A percentile compares a stretch with the other conserved stretches of the same genome.
These are phyloP conservation scores for Golubevia pallescens DNA, from an alignment of 1,284 basidiomycete species.

Conservation along the genomic window DNA sequence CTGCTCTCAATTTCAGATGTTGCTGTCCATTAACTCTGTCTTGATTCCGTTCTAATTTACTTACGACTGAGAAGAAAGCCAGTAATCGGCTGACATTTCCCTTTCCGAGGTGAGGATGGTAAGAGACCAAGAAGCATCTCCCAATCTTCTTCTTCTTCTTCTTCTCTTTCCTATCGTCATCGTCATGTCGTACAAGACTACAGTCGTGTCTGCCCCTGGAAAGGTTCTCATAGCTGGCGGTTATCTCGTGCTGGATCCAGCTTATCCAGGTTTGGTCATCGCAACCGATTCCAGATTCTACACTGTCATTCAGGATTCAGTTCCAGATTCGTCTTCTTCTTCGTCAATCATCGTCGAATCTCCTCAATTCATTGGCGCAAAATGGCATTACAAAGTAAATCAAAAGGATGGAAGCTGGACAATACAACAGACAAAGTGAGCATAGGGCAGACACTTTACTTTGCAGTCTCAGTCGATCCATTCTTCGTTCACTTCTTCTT, in stretches of 20 bases:
- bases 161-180: neutral
- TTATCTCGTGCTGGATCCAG: slow-evolving; percentile 61
- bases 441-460: neutral
- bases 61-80: slow-evolving; percentile 49
- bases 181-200: slow-evolving; percentile 26
- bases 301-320: slow-evolving; percentile 67
- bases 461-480: neutral
- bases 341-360: slow-evolving; percentile 79
- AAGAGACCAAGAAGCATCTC: too few species aligned
- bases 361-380: slow-evolving; percentile 83
- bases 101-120: too few species aligned
- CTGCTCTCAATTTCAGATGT: too few species aligned
- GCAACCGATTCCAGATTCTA: slow-evolving; percentile 95
- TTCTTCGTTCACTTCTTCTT: neutral
- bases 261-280: slow-evolving; percentile 57
- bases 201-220: slow-evolving; percentile 85
- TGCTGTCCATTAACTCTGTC: too few species aligned
- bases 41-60: slow-evolving; percentile 2
- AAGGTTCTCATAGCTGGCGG: slow-evolving; percentile 78
- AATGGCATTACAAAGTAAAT: slow-evolving; percentile 76
- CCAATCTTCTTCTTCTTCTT: neutral
- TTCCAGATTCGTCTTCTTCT: slow-evolving; percentile 17
- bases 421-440: slow-evolving; percentile 25
- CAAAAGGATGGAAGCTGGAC: slow-evolving; percentile 15
- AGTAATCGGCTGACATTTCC: slow-evolving; percentile 49